These are phyloP conservation scores for Fusarium bulbicola DNA, from an alignment of 2,329 filamentous ascomycete genomes.

Conservation along the genomic window DNA sequence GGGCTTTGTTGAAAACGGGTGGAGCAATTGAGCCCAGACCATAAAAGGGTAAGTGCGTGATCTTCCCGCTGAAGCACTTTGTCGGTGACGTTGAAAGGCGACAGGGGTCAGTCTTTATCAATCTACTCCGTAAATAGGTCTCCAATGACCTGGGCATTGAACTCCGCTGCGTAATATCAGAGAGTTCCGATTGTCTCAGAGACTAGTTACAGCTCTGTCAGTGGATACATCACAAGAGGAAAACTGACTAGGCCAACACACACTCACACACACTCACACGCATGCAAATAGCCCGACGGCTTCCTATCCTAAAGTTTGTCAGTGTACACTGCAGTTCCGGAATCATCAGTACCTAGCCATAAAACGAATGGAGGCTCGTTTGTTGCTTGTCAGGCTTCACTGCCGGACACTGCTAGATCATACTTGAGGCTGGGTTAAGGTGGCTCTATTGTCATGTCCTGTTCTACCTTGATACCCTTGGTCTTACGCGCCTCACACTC, in stretches of 20 bases:
- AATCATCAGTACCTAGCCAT: background rate
- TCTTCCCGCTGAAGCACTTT: conserved; percentile 16
- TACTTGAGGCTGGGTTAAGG: background rate
- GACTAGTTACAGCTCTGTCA: background rate
- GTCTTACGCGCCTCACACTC: background rate
- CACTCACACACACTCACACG: too few relatives aligned
- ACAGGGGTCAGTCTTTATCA: conserved; percentile 31
- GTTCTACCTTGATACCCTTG: background rate
- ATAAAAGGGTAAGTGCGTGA: conserved; percentile 15
- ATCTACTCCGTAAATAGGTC: conserved; percentile 1
- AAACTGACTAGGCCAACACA: background rate
- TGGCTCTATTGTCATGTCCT: background rate
- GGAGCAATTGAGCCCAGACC: background rate
- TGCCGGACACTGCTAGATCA: background rate
- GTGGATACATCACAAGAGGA: background rate
- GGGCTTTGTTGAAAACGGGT: background rate
- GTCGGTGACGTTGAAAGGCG: background rate
- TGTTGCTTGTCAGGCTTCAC: background rate
- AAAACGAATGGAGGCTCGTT: background rate
- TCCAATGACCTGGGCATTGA: background rate
- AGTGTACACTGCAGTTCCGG: background rate
- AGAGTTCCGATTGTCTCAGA: background rate
- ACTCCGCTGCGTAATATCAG: background rate
- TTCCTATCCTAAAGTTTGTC: background rate
- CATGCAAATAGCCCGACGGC: background rate